Conservation (phyloP, 306 rosid genomes). For the Argentina anserina region DNA sequence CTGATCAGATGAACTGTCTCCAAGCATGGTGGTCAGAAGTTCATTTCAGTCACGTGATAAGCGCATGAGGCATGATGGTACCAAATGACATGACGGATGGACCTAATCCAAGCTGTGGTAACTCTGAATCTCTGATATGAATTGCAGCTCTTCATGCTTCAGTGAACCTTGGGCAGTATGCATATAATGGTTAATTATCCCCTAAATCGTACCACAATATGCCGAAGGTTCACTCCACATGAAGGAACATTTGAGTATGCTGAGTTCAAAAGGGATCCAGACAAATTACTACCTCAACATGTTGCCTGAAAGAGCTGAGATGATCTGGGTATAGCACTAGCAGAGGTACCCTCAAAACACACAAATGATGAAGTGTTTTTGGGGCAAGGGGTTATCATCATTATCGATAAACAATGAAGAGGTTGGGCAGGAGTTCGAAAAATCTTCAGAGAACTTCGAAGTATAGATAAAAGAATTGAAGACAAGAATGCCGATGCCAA, state of each 20-base stretch:
- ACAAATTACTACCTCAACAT: conserved; percentile 46
- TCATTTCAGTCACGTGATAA: conserved; percentile 58
- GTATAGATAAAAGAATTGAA: conserved; percentile 45
- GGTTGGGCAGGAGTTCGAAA: conserved; percentile 38
- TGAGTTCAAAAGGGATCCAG: conserved; percentile 62
- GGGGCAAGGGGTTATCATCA: conserved; percentile 47
- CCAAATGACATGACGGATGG: conserved; percentile 37
- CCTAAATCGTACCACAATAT: conserved; percentile 51
- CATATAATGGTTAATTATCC: conserved; percentile 52
- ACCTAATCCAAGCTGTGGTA: conserved; percentile 56
- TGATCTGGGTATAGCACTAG: conserved; percentile 45
- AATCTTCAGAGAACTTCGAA: conserved; percentile 41
- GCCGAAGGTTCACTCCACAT: conserved; percentile 48
- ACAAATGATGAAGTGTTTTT: conserved; percentile 49
- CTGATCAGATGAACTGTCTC: conserved; percentile 50
- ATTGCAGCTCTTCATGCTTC: conserved; percentile 62
- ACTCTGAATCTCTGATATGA: conserved; percentile 69
- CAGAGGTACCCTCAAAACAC: conserved; percentile 45
- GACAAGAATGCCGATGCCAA: conserved; percentile 47
- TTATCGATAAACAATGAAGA: conserved; percentile 52
- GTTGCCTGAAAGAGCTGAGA: conserved; percentile 56
- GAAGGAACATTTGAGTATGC: conserved; percentile 67
- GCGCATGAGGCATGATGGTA: conserved; percentile 45
- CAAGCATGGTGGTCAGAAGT: conserved; percentile 79
- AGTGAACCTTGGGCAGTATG: conserved; percentile 60